phyloP scores from a whole-genome alignment of 1,284 basidiomycete species.

The Jaminaea rosea region DNA sequence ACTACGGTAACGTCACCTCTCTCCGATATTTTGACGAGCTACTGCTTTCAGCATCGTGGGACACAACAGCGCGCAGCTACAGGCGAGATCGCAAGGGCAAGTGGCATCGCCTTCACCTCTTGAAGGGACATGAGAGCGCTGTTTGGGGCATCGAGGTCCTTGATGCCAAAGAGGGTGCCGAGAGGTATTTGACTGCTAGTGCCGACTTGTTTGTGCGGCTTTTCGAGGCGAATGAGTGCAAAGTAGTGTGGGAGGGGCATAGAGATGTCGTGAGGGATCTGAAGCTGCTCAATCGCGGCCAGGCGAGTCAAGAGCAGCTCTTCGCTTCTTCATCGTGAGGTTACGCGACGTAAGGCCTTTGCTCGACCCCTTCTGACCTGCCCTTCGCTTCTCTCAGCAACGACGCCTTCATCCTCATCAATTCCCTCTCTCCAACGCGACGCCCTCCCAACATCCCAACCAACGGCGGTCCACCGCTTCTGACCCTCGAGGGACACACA shows the following conservation, averaged over 20 bases:
- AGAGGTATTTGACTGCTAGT: slow-evolving; percentile 21
- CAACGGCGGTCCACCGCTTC: slow-evolving; percentile 19
- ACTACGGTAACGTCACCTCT: neutral
- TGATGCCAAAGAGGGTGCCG: slow-evolving; percentile 2
- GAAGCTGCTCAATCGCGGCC: too few species aligned
- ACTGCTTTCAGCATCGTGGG: slow-evolving; percentile 26
- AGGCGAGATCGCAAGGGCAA: neutral
- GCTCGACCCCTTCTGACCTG: too few species aligned
- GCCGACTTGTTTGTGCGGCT: slow-evolving; percentile 27
- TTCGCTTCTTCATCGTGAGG: too few species aligned
- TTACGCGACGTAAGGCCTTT: too few species aligned
- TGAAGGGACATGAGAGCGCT: slow-evolving; percentile 23
- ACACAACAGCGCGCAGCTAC: slow-evolving; percentile 18
- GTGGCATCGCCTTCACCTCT: slow-evolving; percentile 11
- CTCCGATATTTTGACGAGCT: neutral
- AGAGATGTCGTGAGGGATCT: slow-evolving; percentile 22
- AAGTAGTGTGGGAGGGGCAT: slow-evolving; percentile 20
- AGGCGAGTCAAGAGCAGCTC: too few species aligned
- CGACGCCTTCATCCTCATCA: slow-evolving; percentile 18
- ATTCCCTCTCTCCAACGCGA: slow-evolving; percentile 16
- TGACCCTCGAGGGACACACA: slow-evolving; percentile 12
- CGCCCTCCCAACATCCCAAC: slow-evolving; percentile 8
- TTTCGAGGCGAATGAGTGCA: slow-evolving; percentile 19
- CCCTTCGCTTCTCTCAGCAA: slow-evolving; percentile 19
- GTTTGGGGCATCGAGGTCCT: slow-evolving; percentile 27